phyloP scores from a whole-genome alignment of 2,329 filamentous ascomycete species.

The Cryoendolithus antarcticus region DNA sequence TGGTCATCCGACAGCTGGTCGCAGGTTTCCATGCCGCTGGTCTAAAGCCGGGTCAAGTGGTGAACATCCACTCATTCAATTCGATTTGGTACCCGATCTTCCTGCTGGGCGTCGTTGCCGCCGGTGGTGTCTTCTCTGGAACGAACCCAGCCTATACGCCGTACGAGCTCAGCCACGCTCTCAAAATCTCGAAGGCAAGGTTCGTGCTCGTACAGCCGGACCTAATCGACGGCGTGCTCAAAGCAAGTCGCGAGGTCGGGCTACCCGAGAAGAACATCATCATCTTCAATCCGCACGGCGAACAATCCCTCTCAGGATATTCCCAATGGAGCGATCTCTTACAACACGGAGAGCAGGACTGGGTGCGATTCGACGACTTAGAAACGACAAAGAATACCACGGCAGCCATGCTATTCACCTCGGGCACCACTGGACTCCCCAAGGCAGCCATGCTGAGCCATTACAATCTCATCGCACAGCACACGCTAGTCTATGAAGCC shows the following conservation, averaged over 20 bases:
- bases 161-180: constrained; percentile 25
- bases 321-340: constrained; percentile 37
- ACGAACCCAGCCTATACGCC: constrained; percentile 28
- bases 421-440: constrained; percentile 47
- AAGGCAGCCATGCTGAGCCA: constrained; percentile 49
- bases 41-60: constrained; percentile 38
- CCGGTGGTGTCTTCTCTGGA: constrained; percentile 27
- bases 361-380: constrained; percentile 32
- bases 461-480: constrained; percentile 44
- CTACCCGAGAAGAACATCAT: constrained; percentile 32
- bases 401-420: constrained; percentile 41
- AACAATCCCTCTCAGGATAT: constrained; percentile 26
- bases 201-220: constrained; percentile 24
- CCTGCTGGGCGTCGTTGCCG: constrained; percentile 23
- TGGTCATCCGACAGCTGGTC: constrained; percentile 35
- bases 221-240: constrained; percentile 19
- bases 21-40: constrained; percentile 40
- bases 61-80: constrained; percentile 47
- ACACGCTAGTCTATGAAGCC: constrained; percentile 35
- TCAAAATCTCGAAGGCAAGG: constrained; percentile 24
- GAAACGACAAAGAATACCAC: constrained; percentile 31
- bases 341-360: constrained; percentile 33
- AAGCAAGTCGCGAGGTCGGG: constrained; percentile 29
- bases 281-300: constrained; percentile 32
- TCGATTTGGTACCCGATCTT: constrained; percentile 29